phyloP scores from a whole-genome alignment of 2,329 filamentous ascomycete genomes.

The Fusarium siculi region DNA sequence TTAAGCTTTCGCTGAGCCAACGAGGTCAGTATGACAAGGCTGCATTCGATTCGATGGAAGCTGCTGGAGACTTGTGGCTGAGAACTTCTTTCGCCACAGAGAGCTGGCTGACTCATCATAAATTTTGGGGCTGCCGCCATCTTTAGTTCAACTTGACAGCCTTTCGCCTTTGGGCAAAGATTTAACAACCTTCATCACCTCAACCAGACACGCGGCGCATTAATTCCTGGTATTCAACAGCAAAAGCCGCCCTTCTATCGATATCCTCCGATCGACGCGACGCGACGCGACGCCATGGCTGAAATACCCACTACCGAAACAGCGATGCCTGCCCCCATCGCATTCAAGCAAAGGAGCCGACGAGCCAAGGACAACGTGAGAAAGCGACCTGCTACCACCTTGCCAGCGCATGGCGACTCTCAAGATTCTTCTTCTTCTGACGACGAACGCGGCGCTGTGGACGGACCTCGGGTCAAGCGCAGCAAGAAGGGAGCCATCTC shows the following conservation, averaged over 20 bases:
- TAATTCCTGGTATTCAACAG: background rate
- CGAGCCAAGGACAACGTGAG: background rate
- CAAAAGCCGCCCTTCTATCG: background rate
- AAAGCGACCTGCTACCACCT: background rate
- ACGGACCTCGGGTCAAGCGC: background rate
- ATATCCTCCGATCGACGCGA: background rate
- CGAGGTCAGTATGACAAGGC: background rate
- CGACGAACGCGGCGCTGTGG: background rate
- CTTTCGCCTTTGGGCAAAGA: background rate
- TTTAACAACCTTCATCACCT: background rate
- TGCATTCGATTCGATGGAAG: background rate
- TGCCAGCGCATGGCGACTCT: background rate
- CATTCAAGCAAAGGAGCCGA: background rate
- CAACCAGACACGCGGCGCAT: background rate
- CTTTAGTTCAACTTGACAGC: accelerated
- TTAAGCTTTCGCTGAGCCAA: background rate
- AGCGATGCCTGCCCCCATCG: background rate
- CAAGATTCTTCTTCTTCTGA: background rate
- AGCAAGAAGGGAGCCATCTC: background rate
- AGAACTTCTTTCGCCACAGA: background rate
- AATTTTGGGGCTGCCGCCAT: background rate
- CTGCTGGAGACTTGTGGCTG: background rate
- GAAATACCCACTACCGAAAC: background rate
- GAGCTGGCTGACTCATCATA: background rate
- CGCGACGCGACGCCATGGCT: background rate